These are phyloP conservation scores for Basidiobolus meristosporus DNA, from an alignment of 371 early-diverging fungal species.

Conservation along the genomic window DNA sequence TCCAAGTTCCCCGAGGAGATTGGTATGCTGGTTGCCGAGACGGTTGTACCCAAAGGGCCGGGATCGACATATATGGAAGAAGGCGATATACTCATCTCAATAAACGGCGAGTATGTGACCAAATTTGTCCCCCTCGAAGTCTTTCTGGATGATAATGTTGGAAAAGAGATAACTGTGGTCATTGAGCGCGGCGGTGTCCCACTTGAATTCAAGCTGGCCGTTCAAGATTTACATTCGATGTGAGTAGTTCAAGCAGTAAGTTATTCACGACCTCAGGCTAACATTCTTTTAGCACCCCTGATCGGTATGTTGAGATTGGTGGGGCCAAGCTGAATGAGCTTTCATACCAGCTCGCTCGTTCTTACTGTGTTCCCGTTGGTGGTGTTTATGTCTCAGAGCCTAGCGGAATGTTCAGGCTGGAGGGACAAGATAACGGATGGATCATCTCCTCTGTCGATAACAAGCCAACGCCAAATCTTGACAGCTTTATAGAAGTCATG, in stretches of 20 bases:
- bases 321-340: constrained; percentile 65
- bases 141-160: constrained; percentile 54
- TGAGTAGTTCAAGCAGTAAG: constrained; percentile 8
- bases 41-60: constrained; percentile 72
- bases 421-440: constrained; percentile 63
- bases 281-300: constrained; percentile 14
- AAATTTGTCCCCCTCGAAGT: constrained; percentile 72
- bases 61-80: constrained; percentile 50
- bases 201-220: constrained; percentile 28
- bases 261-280: background rate
- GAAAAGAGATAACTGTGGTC: constrained; percentile 27
- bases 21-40: constrained; percentile 72
- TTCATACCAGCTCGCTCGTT: constrained; percentile 68
- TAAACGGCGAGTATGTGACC: constrained; percentile 58
- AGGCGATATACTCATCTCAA: constrained; percentile 70
- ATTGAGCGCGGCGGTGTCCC: constrained; percentile 61
- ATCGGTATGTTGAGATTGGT: constrained; percentile 59
- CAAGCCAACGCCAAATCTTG: constrained; percentile 45
- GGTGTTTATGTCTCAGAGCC: constrained; percentile 58
- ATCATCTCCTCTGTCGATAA: constrained; percentile 53
- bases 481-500: constrained; percentile 59
- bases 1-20: constrained; percentile 47
- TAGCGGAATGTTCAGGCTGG: constrained; percentile 50
- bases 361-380: constrained; percentile 40
- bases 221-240: constrained; percentile 56